These are phyloP conservation scores for Cordyceps militaris DNA, from an alignment of 2,329 filamentous ascomycete species.

Conservation along the genomic window DNA sequence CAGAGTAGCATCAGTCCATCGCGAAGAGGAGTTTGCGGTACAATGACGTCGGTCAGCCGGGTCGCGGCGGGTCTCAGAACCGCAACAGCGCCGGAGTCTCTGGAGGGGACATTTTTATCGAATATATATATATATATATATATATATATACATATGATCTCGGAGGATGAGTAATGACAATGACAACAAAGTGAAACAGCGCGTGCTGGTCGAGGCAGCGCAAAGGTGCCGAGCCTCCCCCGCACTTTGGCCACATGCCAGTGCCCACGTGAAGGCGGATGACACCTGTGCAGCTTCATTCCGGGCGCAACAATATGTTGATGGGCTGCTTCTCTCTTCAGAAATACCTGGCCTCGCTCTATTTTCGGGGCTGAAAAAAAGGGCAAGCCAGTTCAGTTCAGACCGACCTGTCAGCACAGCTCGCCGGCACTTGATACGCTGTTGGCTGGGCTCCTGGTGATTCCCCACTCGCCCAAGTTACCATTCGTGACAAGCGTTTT, in stretches of 20 bases:
- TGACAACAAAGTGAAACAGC: background rate
- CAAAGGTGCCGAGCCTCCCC: background rate
- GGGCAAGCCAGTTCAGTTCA: background rate
- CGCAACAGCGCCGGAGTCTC: background rate
- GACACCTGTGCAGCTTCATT: background rate
- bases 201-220: background rate
- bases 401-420: background rate
- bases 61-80: background rate
- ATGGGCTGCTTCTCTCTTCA: background rate
- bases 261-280: slow-evolving; percentile 11
- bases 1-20: background rate
- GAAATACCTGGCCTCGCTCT: background rate
- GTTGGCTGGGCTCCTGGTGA: background rate
- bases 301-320: background rate
- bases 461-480: slow-evolving; percentile 5
- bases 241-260: slow-evolving; percentile 12
- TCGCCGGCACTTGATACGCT: background rate
- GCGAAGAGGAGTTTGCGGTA: background rate
- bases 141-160: background rate
- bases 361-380: background rate
- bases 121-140: background rate
- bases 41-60: slow-evolving; percentile 6
- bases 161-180: no score
- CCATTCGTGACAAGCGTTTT: background rate
- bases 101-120: no score